Conservation (phyloP, 2,329 filamentous ascomycete species). For the Ophiostoma sp. region DNA sequence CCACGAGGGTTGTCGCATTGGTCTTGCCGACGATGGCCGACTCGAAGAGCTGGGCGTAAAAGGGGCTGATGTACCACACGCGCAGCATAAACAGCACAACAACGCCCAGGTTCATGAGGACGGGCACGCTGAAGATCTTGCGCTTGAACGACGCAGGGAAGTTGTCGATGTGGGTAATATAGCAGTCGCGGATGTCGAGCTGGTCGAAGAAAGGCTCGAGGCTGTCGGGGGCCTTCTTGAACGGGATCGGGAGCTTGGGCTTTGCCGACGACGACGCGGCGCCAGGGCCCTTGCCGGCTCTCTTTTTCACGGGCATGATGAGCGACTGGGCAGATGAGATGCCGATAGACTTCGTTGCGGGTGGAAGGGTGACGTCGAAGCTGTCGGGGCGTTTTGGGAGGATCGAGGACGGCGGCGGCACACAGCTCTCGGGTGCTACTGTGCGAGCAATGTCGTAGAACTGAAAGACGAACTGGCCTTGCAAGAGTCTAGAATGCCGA, state of each 20-base stretch:
- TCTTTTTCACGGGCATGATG: conserved; percentile 22
- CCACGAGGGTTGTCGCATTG: conserved; percentile 62
- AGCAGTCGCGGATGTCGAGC: conserved; percentile 65
- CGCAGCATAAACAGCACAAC: conserved; percentile 60
- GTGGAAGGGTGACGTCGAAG: conserved; percentile 20
- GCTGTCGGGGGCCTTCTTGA: conserved; percentile 57
- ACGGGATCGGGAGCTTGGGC: conserved; percentile 53
- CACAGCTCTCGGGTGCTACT: not conserved
- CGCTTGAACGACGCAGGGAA: conserved; percentile 66
- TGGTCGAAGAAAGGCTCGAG: conserved; percentile 61
- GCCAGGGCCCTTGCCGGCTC: conserved; percentile 28
- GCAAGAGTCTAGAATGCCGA: not conserved
- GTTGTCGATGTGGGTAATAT: conserved; percentile 77
- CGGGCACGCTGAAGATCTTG: conserved; percentile 75
- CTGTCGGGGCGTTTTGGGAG: not conserved
- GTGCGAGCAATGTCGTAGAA: not conserved
- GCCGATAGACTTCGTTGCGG: not conserved
- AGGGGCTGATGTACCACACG: conserved; percentile 61
- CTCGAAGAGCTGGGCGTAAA: conserved; percentile 63
- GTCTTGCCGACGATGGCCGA: conserved; percentile 56
- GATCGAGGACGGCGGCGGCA: not conserved
- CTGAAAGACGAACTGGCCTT: not conserved
- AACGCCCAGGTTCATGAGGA: conserved; percentile 68
- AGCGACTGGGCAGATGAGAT: too few species aligned
- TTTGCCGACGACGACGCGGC: not conserved